These are phyloP conservation scores for Prunus fruticosa DNA, from an alignment of 306 rosid genomes.

Conservation along the genomic window DNA sequence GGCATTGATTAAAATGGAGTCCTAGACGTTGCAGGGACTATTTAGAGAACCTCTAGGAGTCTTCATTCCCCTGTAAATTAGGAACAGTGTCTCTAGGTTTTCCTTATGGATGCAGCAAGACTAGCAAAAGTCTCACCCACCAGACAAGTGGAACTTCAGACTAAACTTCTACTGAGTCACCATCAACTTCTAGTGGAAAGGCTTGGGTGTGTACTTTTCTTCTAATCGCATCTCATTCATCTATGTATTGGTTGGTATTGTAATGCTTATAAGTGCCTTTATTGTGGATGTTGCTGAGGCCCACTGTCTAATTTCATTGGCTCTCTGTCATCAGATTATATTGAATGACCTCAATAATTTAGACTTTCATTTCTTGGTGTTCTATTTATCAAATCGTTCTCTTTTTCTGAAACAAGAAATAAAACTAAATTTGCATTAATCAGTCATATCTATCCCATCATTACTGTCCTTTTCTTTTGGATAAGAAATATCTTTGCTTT, in stretches of 20 bases:
- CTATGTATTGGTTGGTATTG: background rate
- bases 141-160: constrained; percentile 64
- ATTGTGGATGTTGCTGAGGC: background rate
- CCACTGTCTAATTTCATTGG: constrained; percentile 7
- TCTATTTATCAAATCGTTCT: no score
- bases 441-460: background rate
- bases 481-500: background rate
- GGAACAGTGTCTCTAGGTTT: constrained; percentile 32
- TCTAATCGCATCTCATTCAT: constrained; percentile 12
- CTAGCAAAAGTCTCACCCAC: constrained; percentile 51
- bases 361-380: background rate
- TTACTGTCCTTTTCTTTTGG: background rate
- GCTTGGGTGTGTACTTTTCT: constrained; percentile 54
- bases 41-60: constrained; percentile 33
- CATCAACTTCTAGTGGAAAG: constrained; percentile 73
- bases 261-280: background rate
- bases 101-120: constrained; percentile 35
- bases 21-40: constrained; percentile 34
- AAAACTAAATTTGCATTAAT: background rate
- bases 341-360: constrained; percentile 8
- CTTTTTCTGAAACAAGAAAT: background rate
- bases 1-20: constrained; percentile 61
- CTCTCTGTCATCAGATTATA: constrained; percentile 5
- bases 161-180: constrained; percentile 65
- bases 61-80: constrained; percentile 28